phyloP scores from a whole-genome alignment of 345 rosid species.

The Raphanus raphanistrum region DNA sequence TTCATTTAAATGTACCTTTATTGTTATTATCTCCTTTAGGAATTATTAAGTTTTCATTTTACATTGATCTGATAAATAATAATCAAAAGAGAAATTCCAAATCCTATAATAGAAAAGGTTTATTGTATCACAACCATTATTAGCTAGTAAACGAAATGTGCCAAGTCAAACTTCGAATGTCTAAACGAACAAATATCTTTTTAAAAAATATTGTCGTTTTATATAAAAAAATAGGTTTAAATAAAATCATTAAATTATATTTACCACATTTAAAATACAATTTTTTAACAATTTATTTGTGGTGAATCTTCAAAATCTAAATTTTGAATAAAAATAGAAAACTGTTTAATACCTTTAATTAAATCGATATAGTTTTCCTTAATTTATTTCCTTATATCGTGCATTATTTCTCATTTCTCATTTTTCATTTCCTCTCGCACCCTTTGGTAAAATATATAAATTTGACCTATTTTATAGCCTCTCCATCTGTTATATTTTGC shows the following conservation, averaged over 20 bases:
- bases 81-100: not conserved
- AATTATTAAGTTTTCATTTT: not conserved
- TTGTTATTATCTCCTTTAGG: not conserved
- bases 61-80: not conserved
- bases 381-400: conserved; percentile 16
- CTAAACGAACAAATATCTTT: not conserved
- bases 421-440: conserved; percentile 41
- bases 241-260: conserved; percentile 23
- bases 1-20: not conserved
- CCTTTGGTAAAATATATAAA: conserved; percentile 33
- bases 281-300: not conserved
- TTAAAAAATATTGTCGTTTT: too few species aligned
- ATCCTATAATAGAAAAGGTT: not conserved
- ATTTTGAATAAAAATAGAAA: conserved; percentile 20
- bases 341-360: conserved; percentile 14
- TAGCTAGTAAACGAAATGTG: not conserved
- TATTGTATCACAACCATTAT: not conserved
- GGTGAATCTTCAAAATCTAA: conserved; percentile 35
- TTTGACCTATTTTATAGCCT: conserved; percentile 37
- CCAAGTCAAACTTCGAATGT: conserved; percentile 27
- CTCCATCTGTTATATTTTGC: conserved; percentile 31
- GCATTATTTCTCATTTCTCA: conserved; percentile 44
- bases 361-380: not conserved
- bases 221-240: conserved; percentile 17
- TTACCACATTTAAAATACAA: conserved; percentile 3